Evolutionary conservation across 495 filamentous ascomycete genomes (phyloP).

Genomic region (Podospora appendiculata): DNA sequence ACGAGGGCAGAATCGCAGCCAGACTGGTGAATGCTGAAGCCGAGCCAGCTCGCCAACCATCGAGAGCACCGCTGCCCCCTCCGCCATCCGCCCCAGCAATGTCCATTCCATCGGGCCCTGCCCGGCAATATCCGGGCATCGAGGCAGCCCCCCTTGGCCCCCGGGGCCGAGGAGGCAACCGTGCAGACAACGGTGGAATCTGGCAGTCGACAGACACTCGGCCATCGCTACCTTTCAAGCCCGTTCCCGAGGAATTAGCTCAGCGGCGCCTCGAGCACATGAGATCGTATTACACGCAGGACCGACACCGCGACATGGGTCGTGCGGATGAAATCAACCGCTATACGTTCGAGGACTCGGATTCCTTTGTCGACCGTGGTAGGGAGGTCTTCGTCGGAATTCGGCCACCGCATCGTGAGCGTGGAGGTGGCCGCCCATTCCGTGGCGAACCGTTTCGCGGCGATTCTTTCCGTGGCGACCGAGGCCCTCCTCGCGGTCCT

Average conservation of each 20-base stretch:
- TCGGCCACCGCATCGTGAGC: slow-evolving; percentile 40
- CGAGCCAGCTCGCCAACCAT: slow-evolving; percentile 6
- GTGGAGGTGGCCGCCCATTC: slow-evolving; percentile 8
- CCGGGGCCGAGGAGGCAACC: slow-evolving; percentile 17
- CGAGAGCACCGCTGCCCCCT: slow-evolving; percentile 7
- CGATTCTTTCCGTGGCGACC: not conserved
- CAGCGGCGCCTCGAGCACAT: slow-evolving; percentile 62
- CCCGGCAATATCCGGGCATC: slow-evolving; percentile 26
- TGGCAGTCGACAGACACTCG: slow-evolving; percentile 17
- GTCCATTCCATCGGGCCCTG: slow-evolving; percentile 31
- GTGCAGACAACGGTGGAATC: slow-evolving; percentile 2
- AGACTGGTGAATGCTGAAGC: slow-evolving; percentile 35
- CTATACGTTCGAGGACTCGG: slow-evolving; percentile 70
- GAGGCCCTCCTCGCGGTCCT: slow-evolving; percentile 2
- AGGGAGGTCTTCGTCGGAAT: slow-evolving; percentile 57
- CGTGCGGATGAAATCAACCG: slow-evolving; percentile 55
- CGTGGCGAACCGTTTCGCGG: not conserved
- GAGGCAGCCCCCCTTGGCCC: slow-evolving; percentile 37
- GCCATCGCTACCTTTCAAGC: slow-evolving; percentile 35
- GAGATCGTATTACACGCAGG: slow-evolving; percentile 42
- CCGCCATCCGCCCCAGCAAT: slow-evolving; percentile 7
- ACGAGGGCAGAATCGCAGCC: slow-evolving; percentile 48
- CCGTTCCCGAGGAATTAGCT: slow-evolving; percentile 45
- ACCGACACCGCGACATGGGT: slow-evolving; percentile 38
- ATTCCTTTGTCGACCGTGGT: slow-evolving; percentile 66